Evolutionary conservation across 2,329 filamentous ascomycete species (phyloP).

Genomic region (Cercospora beticola): DNA sequence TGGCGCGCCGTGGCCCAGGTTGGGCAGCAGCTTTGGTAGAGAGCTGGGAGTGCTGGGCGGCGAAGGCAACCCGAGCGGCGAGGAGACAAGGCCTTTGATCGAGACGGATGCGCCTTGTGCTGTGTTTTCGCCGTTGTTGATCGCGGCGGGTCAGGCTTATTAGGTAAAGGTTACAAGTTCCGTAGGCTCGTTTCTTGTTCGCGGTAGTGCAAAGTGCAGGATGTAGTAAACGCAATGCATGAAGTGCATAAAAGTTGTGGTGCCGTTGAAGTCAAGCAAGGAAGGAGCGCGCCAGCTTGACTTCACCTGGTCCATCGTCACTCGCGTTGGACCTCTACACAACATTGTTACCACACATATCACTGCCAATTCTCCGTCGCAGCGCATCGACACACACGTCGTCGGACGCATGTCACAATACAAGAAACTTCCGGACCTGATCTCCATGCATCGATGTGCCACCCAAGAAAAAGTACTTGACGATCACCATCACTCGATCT

Average conservation of each 20-base stretch:
- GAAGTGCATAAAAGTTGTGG: background rate
- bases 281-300: background rate
- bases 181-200: background rate
- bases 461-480: background rate
- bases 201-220: background rate
- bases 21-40: slow-evolving; percentile 24
- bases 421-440: background rate
- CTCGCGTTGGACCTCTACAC: background rate
- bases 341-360: background rate
- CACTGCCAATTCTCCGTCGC: background rate
- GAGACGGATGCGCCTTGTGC: slow-evolving; percentile 17
- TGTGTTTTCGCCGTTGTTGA: slow-evolving; percentile 16
- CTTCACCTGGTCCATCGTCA: background rate
- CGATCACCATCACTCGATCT: background rate
- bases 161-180: background rate
- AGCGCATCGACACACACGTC: background rate
- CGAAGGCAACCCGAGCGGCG: slow-evolving; percentile 8
- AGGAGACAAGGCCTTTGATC: slow-evolving; percentile 11
- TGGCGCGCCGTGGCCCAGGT: slow-evolving; percentile 30
- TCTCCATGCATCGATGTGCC: background rate
- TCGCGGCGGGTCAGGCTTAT: slow-evolving; percentile 8
- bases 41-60: slow-evolving; percentile 23
- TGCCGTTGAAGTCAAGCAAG: background rate
- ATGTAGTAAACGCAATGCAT: background rate
- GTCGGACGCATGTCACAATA: background rate